These are phyloP conservation scores for Physocladia obscura DNA, from an alignment of 192 early-diverging fungal species.

Conservation along the genomic window DNA sequence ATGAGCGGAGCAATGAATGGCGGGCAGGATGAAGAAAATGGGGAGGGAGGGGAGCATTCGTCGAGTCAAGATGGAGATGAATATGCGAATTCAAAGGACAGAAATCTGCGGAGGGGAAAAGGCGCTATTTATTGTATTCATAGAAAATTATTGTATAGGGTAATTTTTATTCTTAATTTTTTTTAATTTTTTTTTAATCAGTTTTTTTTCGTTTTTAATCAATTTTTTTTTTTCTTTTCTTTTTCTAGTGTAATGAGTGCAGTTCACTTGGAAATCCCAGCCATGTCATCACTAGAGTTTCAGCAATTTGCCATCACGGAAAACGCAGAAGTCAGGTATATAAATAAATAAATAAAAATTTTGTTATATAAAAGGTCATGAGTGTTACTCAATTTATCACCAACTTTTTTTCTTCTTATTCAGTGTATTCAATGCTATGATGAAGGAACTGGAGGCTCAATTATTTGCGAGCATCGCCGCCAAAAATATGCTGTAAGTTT, in stretches of 20 bases:
- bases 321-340: constrained; percentile 30
- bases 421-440: constrained; percentile 36
- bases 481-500: constrained; percentile 30
- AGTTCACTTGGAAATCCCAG: constrained; percentile 13
- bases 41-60: background rate
- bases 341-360: background rate
- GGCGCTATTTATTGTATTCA: constrained; percentile 21
- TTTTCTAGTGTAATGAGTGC: constrained; percentile 10
- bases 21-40: background rate
- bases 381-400: no score
- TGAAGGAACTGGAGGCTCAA: constrained; percentile 34
- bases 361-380: background rate
- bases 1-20: constrained; percentile 17
- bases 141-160: constrained; percentile 13
- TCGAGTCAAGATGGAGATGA: constrained; percentile 15
- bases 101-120: constrained; percentile 16
- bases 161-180: background rate
- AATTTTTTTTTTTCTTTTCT: background rate
- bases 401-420: no score
- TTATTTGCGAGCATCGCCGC: constrained; percentile 31
- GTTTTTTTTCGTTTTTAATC: background rate
- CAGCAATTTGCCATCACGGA: constrained; percentile 33
- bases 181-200: background rate
- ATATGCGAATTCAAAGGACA: background rate
- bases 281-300: constrained; percentile 24